Base-by-base conservation (phyloP, 1,284 basidiomycete species). In the Cutaneotrichosporon cyanovorans region DNA sequence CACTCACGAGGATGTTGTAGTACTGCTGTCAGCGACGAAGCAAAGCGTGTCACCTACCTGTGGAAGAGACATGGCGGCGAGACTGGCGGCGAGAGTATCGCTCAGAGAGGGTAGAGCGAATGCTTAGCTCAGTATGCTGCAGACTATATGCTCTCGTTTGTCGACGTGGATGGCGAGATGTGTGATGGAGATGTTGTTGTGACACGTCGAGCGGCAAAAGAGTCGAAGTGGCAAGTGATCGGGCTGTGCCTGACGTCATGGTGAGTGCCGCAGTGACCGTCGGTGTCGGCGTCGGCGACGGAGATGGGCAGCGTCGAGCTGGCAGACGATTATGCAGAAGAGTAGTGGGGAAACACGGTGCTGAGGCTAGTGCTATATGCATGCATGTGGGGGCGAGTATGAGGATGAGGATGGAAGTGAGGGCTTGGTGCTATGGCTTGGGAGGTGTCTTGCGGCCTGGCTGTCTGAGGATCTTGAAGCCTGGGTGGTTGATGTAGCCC, bases 401-500 rank as follows among this genome's bases (percentile, higher is more conserved):
- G 25, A 7, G 25, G 25, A 7, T 28, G 25, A n/a, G n/a, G n/a
- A n/a, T n/a, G n/a, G n/a, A n/a, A n/a, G 25, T 33, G 14, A 22
- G 37, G 14, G 15, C 11, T 31, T 35, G 33, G 32, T 35, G 18
- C 32, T 46, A 37, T 16, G 25, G 19, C 41, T 51, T 50, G n/a
- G 30, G 36, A 12, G 25, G 7, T 7, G 25, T 28, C 35, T 32
- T 37, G 18, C 12, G 3, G 10, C 31, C 23, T 6, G 59, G 55
- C 41, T 55, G 57, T 33, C 54, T 60, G 37, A 73, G 53, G 22
- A 84, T 71, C 40, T 80, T 80, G 41, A 87, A 80, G 0, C 83
- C 84, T 45, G 82, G 74, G 53, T 80, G 80, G 9, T 87, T 86
- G 1, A 93, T 62, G 62, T 97, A 97, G 20, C 88, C 89, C 40